A percentile compares a stretch with the other conserved stretches of the same genome.
These are phyloP conservation scores for Wallacemonas rigidus DNA, from an alignment of 208 protist genomes.

Conservation along the genomic window DNA sequence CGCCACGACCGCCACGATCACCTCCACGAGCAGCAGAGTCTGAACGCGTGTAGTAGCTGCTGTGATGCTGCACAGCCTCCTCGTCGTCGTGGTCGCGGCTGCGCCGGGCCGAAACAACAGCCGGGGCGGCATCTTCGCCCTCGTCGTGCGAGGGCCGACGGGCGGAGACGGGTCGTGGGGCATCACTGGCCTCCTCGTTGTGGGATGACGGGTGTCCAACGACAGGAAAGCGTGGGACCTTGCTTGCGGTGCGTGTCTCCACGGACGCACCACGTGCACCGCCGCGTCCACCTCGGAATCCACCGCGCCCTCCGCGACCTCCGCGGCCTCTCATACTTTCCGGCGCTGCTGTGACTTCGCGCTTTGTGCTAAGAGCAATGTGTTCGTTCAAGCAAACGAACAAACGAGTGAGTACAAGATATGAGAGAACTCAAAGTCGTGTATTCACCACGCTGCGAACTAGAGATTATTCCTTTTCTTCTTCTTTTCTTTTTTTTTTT, in stretches of 20 bases:
- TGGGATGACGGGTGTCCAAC: conserved; percentile 7
- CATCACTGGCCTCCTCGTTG: neutral
- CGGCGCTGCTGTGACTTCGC: neutral
- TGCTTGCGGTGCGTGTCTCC: neutral
- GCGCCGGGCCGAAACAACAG: conserved; percentile 38
- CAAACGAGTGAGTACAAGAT: too few species aligned
- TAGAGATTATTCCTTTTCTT: conserved; percentile 12
- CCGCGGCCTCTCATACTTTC: conserved; percentile 32
- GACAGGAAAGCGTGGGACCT: conserved; percentile 6
- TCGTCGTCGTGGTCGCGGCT: conserved; percentile 10
- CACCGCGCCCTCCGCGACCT: conserved; percentile 28
- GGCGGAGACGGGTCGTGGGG: conserved; percentile 14
- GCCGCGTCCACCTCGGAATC: conserved; percentile 16
- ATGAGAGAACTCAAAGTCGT: too few species aligned
- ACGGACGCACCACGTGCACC: conserved; percentile 2
- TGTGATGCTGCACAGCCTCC: neutral
- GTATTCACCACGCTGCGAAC: neutral
- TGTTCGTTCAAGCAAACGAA: too few species aligned
- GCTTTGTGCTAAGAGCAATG: too few species aligned
- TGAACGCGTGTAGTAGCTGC: conserved; percentile 20
- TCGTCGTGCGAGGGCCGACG: conserved; percentile 22
- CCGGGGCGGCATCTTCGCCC: conserved; percentile 49
- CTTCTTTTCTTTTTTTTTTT: neutral
- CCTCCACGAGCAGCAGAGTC: neutral
- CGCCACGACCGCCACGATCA: neutral